Evolutionary conservation across 2,329 filamentous ascomycete species (phyloP).

Genomic region (Coleophoma eucalyptorum): DNA sequence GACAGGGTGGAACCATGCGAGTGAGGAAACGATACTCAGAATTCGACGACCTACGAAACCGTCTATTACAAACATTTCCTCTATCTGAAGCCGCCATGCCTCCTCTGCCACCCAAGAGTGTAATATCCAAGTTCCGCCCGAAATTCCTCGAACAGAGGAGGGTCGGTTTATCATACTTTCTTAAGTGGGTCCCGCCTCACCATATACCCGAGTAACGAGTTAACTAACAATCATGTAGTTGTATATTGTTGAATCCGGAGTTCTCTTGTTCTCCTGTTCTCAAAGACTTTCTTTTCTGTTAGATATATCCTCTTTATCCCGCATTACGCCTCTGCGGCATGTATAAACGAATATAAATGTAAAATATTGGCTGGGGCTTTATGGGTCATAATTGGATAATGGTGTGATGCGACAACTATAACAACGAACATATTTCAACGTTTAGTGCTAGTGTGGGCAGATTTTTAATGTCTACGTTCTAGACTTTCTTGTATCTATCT

Average conservation of each 20-base stretch:
- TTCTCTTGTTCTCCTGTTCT: slow-evolving; percentile 88
- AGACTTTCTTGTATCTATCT: too few relatives aligned
- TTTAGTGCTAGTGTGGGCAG: too few relatives aligned
- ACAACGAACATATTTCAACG: too few relatives aligned
- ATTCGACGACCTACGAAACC: slow-evolving; percentile 77
- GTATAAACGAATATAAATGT: too few relatives aligned
- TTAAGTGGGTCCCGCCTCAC: slow-evolving; percentile 63
- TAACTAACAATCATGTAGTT: slow-evolving; percentile 47
- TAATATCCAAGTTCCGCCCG: slow-evolving; percentile 81
- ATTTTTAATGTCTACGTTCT: too few relatives aligned
- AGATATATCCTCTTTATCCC: slow-evolving; percentile 8
- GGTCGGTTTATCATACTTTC: slow-evolving; percentile 81
- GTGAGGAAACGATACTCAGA: slow-evolving; percentile 82
- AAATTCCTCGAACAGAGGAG: slow-evolving; percentile 83
- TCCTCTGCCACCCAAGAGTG: slow-evolving; percentile 84
- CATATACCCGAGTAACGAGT: neutral
- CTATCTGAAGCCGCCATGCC: slow-evolving; percentile 82
- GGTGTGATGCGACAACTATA: too few relatives aligned
- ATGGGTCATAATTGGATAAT: too few relatives aligned
- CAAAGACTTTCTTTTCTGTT: slow-evolving; percentile 71
- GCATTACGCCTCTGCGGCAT: slow-evolving; percentile 1
- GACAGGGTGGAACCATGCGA: slow-evolving; percentile 56
- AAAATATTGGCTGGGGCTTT: too few relatives aligned
- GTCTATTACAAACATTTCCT: slow-evolving; percentile 77
- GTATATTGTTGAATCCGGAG: slow-evolving; percentile 87